Conservation (phyloP, 306 rosid genomes). For the Alnus glutinosa region DNA sequence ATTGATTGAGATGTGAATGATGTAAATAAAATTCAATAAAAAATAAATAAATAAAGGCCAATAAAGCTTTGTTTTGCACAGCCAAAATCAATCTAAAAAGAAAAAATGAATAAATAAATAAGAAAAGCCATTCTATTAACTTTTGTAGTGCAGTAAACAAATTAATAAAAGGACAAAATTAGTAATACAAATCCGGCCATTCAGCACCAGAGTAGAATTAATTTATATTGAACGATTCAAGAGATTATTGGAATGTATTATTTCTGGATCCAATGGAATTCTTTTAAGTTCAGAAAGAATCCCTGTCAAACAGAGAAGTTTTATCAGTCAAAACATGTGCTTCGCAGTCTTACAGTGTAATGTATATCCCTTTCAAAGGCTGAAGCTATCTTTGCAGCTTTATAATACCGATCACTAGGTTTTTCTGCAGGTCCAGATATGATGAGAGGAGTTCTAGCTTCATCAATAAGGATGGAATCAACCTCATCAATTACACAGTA, state of each 20-base stretch:
- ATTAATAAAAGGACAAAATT: background rate
- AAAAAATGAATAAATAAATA: background rate
- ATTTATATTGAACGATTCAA: background rate
- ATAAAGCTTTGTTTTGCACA: background rate
- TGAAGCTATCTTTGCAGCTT: slow-evolving; percentile 93
- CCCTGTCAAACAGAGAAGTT: background rate
- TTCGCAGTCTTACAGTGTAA: slow-evolving; percentile 70
- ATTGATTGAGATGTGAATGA: background rate
- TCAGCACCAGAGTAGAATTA: background rate
- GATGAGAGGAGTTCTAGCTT: slow-evolving; percentile 98
- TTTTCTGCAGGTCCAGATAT: slow-evolving; percentile 97
- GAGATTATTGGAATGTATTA: background rate
- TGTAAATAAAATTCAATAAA: background rate
- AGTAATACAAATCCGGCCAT: background rate
- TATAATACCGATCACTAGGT: slow-evolving; percentile 84
- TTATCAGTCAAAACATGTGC: background rate
- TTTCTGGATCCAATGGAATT: background rate
- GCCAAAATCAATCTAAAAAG: background rate
- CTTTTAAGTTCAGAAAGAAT: background rate
- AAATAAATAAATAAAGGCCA: background rate
- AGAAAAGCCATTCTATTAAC: background rate
- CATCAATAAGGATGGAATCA: slow-evolving; percentile 97
- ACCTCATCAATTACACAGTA: slow-evolving; percentile 97
- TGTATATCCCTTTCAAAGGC: slow-evolving; percentile 89
- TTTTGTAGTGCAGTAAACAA: background rate